These are phyloP conservation scores for Vitis hybrid DNA, from an alignment of 177 flowering plant genomes.

Conservation along the genomic window DNA sequence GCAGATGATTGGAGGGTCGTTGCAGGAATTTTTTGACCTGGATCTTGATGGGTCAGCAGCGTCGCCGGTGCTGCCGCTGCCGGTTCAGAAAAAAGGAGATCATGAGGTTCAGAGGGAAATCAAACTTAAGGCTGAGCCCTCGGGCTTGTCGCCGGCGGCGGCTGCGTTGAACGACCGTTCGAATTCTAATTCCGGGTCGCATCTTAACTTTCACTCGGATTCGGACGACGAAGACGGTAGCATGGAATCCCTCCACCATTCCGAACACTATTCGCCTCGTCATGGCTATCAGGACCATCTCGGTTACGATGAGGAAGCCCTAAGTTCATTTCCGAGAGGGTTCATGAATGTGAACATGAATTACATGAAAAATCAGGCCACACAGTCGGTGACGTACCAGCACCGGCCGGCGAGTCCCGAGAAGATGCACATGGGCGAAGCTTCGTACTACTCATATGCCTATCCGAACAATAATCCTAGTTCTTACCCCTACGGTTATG, in stretches of 20 bases:
- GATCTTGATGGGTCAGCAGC: slow-evolving; percentile 10
- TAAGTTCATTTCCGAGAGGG: slow-evolving; percentile 11
- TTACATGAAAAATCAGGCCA: slow-evolving; percentile 66
- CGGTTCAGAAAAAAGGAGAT: slow-evolving; percentile 33
- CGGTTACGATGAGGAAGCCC: slow-evolving; percentile 16
- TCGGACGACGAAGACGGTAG: slow-evolving; percentile 40
- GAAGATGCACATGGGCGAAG: slow-evolving; percentile 41
- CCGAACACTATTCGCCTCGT: slow-evolving; percentile 31
- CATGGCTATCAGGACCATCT: slow-evolving; percentile 10
- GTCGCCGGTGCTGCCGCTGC: slow-evolving; percentile 45
- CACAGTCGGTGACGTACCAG: slow-evolving; percentile 59
- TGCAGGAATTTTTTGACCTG: slow-evolving; percentile 44
- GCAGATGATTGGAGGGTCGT: slow-evolving; percentile 43
- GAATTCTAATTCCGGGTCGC: slow-evolving; percentile 53
- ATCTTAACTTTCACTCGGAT: slow-evolving; percentile 46
- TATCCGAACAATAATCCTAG: slow-evolving; percentile 8
- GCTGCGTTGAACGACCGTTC: slow-evolving; percentile 13
- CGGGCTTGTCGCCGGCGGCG: slow-evolving; percentile 11
- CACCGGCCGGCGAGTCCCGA: slow-evolving; percentile 55
- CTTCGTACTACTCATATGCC: slow-evolving; percentile 31
- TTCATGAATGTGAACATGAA: slow-evolving; percentile 42
- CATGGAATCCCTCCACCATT: slow-evolving; percentile 32
- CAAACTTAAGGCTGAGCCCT: not conserved
- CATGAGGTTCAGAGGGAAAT: not conserved
- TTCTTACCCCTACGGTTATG: slow-evolving; percentile 24